Base-by-base conservation (phyloP, 768 basidiomycete species). In the Leccinum olivaceopallidum region DNA sequence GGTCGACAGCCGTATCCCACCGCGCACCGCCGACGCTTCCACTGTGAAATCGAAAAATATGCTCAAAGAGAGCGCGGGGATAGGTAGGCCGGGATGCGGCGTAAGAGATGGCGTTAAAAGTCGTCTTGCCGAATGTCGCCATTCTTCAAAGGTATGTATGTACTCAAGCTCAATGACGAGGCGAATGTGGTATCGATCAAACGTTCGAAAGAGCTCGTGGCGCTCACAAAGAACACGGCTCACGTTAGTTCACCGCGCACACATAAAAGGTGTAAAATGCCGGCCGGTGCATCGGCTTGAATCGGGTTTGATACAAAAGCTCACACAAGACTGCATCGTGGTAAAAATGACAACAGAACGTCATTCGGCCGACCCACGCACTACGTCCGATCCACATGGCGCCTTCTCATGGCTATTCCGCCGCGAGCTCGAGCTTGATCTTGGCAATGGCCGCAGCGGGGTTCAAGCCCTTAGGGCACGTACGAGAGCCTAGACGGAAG, bases 401-500 rank as follows among this genome's bases (percentile, higher is more conserved):
- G 13, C 36, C 12, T 4, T 6, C 22, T 20, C 24, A 49, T 24
- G 48, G 20, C 20, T 85, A 91, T 39, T 90, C 89, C 7, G 87
- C 79, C 3, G 92, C 90, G 44, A 93, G 85, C 80, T 94, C 91
- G 53, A 94, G 81, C 81, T 96, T 96, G 79, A 98, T 93, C 80
- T 90, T 88, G 18, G 93, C 90, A 70, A 98, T 96, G 14, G 95
- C 95, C 57, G 83, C 83, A 4, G 93, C 94, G 4, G 94, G 94
- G 79, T 96, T 95, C 65, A 96, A 84, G 57, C 95, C 94, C 84
- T 97, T 97, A 58, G 95, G 94, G 78, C 95, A 98, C n/a, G 95
- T 97, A 59, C 92, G 88, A 54, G 95, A 85, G 75, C 93, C 90
- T 88, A 50, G 49, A 50, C 4, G 49, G 49, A 6, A 7, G 14